Base-by-base conservation (phyloP, 2,329 filamentous ascomycete species). In the Xylaria sp. region DNA sequence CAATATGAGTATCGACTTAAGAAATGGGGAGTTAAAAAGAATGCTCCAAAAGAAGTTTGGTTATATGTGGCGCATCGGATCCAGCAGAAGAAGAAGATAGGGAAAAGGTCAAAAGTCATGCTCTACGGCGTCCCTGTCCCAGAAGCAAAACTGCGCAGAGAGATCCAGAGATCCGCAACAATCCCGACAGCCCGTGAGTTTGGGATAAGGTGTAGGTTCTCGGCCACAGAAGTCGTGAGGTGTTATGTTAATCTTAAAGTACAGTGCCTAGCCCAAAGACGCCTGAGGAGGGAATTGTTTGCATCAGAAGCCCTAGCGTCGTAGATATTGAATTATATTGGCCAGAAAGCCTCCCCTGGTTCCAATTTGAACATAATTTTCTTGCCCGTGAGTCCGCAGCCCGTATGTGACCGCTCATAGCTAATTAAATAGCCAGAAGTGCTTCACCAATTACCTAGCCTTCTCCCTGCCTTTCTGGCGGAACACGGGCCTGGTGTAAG, bases 1-100 rank as follows among this genome's bases (percentile, higher is more conserved):
- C 49, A 68, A 36, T 68, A 68, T 25, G 39, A 65, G 20, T 65
- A 62, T 33, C 51, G 52, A 58, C 51, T 68, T 31, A 57, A 57
- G 46, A 68, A 51, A 58, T 68, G 66, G 62, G 43, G 51, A 12
- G 10, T 62, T 20, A 61, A 58, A 18, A 68, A 68, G 28, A 68
- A 65, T 15, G 9, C 41, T 3, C 6, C 39, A 1, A 62, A 52
- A 36, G 49, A 56, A 1, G 36, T 56, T 36, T 68, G 66, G 66
- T 13, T 2, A 51, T 57, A 61, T 15, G 28, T 65, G 20, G 56
- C 23, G 28, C 66, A 68, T 28, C 25, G 3, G n/a, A 13, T 66
- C 18, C 36, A 31, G 20, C 56, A 61, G 20, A 64, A 31, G 28
- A 57, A 63, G 20, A 33, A 20, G n/a, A 31, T n/a, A 13, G 51